phyloP scores from a whole-genome alignment of 2,329 filamentous ascomycete species.

The Alternaria consortialis region DNA sequence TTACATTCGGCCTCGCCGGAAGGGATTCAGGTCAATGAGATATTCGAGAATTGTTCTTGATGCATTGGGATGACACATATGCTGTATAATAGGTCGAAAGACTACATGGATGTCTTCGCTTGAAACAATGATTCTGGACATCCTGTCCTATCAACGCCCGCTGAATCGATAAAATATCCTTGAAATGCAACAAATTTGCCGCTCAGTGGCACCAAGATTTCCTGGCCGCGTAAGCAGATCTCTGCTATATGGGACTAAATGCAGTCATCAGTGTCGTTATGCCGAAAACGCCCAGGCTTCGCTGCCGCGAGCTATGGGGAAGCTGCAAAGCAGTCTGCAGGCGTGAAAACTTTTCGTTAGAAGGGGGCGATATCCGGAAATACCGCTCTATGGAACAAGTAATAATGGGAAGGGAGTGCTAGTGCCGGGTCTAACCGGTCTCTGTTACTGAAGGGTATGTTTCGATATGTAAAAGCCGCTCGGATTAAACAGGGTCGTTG shows the following conservation, averaged over 20 bases:
- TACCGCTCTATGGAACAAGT: slow-evolving; percentile 4
- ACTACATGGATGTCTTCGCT: slow-evolving; percentile 8
- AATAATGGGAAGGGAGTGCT: slow-evolving; percentile 7
- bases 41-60: not conserved
- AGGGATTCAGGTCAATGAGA: not conserved
- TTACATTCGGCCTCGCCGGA: not conserved
- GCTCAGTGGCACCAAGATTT: slow-evolving; percentile 4
- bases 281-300: slow-evolving; percentile 10
- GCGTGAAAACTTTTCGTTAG: slow-evolving; percentile 22
- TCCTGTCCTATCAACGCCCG: slow-evolving; percentile 17
- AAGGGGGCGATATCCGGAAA: slow-evolving; percentile 7
- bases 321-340: slow-evolving; percentile 19
- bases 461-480: slow-evolving; percentile 8
- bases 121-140: slow-evolving; percentile 13
- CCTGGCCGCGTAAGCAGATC: slow-evolving; percentile 4
- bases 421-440: slow-evolving; percentile 1
- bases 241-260: slow-evolving; percentile 11
- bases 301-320: slow-evolving; percentile 8
- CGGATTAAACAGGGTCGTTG: slow-evolving; percentile 4
- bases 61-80: slow-evolving; percentile 9
- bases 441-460: slow-evolving; percentile 3
- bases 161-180: slow-evolving; percentile 21
- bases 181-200: slow-evolving; percentile 24
- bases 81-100: slow-evolving; percentile 15
- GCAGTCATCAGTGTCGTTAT: slow-evolving; percentile 29